Base-by-base conservation (phyloP, 2,329 filamentous ascomycete genomes). In the Camptophora hylomeconis region DNA sequence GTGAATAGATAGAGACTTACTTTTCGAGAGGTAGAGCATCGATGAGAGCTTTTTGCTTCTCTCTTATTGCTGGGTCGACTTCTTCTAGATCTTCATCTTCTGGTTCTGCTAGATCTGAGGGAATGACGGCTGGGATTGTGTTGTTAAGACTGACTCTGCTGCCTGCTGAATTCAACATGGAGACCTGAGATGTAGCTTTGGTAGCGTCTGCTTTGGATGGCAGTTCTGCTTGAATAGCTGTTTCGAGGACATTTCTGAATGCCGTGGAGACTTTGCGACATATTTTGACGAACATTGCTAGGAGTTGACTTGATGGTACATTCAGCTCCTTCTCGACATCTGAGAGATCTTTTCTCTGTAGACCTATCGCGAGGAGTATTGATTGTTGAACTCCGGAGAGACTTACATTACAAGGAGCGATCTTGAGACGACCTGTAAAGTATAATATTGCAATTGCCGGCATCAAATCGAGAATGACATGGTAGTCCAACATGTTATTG, bases 281-380 rank as follows among this genome's bases (percentile, higher is more conserved):
- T 36, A 93, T 79, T 64, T 98, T 98, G 53, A 93, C 82, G 55
- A 98, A 95, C 79, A 95, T 92, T 36, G 87, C 86, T 38, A 98
- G 65, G 3, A 94, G 62, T 58, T 95, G 89, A 24, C 75, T 77
- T 2, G 72, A 68, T 1, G 72, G 72, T 5, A 94, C 58, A 5
- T 67, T 68, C 3, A 93, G 57, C 48, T 98, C 89, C 38, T 76
- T 73, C 37, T 86, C 78, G 6, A 94, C 60, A 8, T 71, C 69
- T 9, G 89, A 81, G 16, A 98, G 63, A 20, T 80, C 76, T 60
- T 95, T 95, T 42, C 80, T 74, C 56, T 98, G 92, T 35, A 95
- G 60, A 12, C 92, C 89, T 26, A 92, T 73, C 5, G 81, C 84
- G n/a, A 95, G 68, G 10, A 98, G 67, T 33, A 98, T 81, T 2